These are phyloP conservation scores for Pilatotrama ljubarskyi DNA, from an alignment of 768 basidiomycete genomes.

Conservation along the genomic window DNA sequence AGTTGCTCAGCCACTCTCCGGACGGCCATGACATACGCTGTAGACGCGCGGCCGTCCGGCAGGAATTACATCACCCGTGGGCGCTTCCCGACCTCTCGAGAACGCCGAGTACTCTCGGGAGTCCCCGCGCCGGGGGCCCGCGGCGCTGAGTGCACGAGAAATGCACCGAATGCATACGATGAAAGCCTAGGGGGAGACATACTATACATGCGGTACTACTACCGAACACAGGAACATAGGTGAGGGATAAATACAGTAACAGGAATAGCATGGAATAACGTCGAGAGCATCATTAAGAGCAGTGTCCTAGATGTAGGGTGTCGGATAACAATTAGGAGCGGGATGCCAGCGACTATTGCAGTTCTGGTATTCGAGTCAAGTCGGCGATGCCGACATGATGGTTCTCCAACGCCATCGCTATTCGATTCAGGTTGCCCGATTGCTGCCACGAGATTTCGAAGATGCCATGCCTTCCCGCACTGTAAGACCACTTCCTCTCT, in stretches of 20 bases:
- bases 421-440: conserved; percentile 52
- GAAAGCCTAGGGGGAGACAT: neutral
- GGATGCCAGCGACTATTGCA: conserved; percentile 14
- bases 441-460: conserved; percentile 80
- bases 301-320: neutral
- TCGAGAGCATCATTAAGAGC: neutral
- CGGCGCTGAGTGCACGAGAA: neutral
- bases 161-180: neutral
- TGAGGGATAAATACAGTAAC: conserved; percentile 12
- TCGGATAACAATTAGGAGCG: too few relatives aligned
- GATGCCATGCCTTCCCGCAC: conserved; percentile 58
- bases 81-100: conserved; percentile 10
- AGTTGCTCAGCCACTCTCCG: neutral
- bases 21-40: conserved; percentile 11
- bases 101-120: neutral
- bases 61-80: conserved; percentile 11
- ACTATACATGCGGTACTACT: conserved; percentile 7
- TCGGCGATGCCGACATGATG: conserved; percentile 70
- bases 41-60: conserved; percentile 8
- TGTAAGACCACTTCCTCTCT: conserved; percentile 65
- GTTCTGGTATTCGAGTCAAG: conserved; percentile 45
- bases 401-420: conserved; percentile 71
- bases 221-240: conserved; percentile 4
- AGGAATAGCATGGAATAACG: neutral
- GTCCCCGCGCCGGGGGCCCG: too few relatives aligned